Percentiles rank a stretch among this genome's conserved stretches.
Evolutionary conservation across 2,329 filamentous ascomycete species (phyloP).

Genomic region (Rachicladosporium sp.): DNA sequence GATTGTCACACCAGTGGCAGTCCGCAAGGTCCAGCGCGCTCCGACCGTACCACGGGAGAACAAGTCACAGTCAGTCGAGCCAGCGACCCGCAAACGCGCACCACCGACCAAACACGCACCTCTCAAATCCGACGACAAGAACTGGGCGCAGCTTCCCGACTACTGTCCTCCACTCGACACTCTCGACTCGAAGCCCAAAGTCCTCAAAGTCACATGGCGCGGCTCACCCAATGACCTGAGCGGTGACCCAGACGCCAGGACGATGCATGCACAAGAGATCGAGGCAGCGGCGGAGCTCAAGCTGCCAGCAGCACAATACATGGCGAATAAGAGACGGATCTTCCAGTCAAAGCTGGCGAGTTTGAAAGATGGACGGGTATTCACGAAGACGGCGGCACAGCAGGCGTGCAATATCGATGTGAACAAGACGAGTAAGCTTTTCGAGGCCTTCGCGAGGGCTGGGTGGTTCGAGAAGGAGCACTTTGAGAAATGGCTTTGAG

Average conservation of each 20-base stretch:
- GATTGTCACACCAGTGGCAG: background rate
- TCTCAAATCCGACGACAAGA: slow-evolving; percentile 11
- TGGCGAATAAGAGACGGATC: slow-evolving; percentile 86
- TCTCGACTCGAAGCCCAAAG: slow-evolving; percentile 10
- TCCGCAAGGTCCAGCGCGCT: slow-evolving; percentile 3
- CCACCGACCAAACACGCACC: slow-evolving; percentile 5
- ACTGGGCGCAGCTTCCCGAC: slow-evolving; percentile 17
- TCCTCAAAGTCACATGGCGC: slow-evolving; percentile 8
- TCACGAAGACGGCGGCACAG: slow-evolving; percentile 89
- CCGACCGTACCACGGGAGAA: slow-evolving; percentile 1
- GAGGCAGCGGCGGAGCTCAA: slow-evolving; percentile 65
- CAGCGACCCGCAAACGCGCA: slow-evolving; percentile 5
- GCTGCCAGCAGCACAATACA: slow-evolving; percentile 75
- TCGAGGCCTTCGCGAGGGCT: slow-evolving; percentile 67
- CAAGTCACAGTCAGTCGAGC: slow-evolving; percentile 5
- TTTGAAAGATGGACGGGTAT: slow-evolving; percentile 60
- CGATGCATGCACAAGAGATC: slow-evolving; percentile 70
- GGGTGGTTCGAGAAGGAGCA: slow-evolving; percentile 21
- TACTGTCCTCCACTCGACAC: slow-evolving; percentile 14
- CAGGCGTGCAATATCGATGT: slow-evolving; percentile 97
- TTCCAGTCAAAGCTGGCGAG: slow-evolving; percentile 65
- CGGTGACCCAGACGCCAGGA: slow-evolving; percentile 54
- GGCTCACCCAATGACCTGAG: slow-evolving; percentile 44
- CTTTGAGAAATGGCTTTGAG: slow-evolving; percentile 12
- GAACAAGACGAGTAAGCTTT: slow-evolving; percentile 90